A percentile compares a stretch with the other conserved stretches of the same genome.
Evolutionary conservation across 495 filamentous ascomycete species (phyloP).

Genomic region (Aspergillus steynii): DNA sequence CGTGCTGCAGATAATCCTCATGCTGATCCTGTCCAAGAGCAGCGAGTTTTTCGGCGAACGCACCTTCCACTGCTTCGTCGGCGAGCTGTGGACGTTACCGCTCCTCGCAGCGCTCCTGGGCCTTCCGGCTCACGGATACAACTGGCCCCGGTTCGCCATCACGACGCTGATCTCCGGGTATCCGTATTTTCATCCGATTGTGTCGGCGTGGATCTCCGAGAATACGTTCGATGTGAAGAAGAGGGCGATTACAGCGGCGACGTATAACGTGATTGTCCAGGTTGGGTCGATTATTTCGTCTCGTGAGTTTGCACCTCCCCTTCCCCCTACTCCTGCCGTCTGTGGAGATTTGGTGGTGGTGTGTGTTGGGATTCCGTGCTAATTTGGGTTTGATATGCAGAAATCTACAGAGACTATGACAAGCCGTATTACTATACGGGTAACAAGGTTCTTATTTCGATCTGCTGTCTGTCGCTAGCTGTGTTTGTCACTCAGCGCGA

Average conservation of each 20-base stretch:
- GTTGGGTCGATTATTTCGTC: conserved; percentile 32
- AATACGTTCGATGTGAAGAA: conserved; percentile 44
- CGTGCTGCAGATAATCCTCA: conserved; percentile 43
- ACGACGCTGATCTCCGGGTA: conserved; percentile 42
- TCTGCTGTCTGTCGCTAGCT: conserved; percentile 33
- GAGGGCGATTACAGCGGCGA: conserved; percentile 42
- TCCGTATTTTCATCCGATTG: conserved; percentile 49
- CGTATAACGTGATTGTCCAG: conserved; percentile 48
- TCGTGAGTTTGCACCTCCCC: conserved; percentile 15
- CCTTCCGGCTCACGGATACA: conserved; percentile 31
- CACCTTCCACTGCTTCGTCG: conserved; percentile 43
- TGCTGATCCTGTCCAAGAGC: conserved; percentile 42
- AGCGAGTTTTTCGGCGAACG: conserved; percentile 47
- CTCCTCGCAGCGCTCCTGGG: conserved; percentile 38
- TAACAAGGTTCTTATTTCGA: conserved; percentile 37
- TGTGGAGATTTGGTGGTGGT: no score
- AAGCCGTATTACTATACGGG: conserved; percentile 39
- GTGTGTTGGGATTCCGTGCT: no score
- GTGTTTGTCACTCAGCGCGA: conserved; percentile 31
- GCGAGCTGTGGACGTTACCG: conserved; percentile 50
- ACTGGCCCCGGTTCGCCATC: conserved; percentile 44
- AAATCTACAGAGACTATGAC: conserved; percentile 39
- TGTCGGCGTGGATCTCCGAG: conserved; percentile 42
- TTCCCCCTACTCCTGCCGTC: not conserved
- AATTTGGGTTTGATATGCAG: conserved; percentile 2